A percentile compares a stretch with the other conserved stretches of the same genome.
phyloP scores from a whole-genome alignment of 768 basidiomycete genomes.

The Asterophora parasitica region DNA sequence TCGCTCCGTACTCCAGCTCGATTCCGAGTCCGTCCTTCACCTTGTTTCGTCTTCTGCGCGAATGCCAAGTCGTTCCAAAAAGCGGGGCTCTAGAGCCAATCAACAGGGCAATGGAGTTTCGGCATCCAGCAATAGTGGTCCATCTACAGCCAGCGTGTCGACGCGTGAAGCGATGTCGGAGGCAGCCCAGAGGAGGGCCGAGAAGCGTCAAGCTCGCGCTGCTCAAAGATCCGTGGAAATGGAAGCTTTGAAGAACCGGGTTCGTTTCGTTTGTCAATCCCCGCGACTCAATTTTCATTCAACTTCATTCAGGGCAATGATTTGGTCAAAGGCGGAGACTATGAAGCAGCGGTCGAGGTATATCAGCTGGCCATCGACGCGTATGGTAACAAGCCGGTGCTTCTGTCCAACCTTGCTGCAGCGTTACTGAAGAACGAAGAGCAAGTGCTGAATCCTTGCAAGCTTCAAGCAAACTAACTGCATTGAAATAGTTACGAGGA shows the following conservation, averaged over 20 bases:
- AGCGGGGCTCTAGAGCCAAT: slow-evolving; percentile 1
- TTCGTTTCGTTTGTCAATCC: neutral
- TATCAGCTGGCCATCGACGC: slow-evolving; percentile 26
- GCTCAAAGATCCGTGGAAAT: slow-evolving; percentile 3
- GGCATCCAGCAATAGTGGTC: neutral
- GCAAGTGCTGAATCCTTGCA: slow-evolving; percentile 6
- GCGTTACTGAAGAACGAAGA: slow-evolving; percentile 33
- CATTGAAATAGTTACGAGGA: slow-evolving; percentile 28
- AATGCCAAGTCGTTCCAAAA: slow-evolving; percentile 9
- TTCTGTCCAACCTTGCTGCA: slow-evolving; percentile 32
- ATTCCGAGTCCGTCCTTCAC: too few relatives aligned
- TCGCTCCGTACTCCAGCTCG: too few relatives aligned
- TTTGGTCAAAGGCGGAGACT: slow-evolving; percentile 26
- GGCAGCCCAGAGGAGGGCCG: slow-evolving; percentile 1
- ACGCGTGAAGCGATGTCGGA: slow-evolving; percentile 8
- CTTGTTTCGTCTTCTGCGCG: too few relatives aligned
- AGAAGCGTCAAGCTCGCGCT: slow-evolving; percentile 7
- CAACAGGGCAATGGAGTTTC: neutral
- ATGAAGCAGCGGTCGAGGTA: slow-evolving; percentile 21
- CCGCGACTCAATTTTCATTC: neutral
- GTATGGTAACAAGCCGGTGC: slow-evolving; percentile 28
- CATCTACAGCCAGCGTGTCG: neutral
- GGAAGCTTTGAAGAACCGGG: slow-evolving; percentile 8
- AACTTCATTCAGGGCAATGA: slow-evolving; percentile 26
- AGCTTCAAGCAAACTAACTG: neutral